A percentile compares a stretch with the other conserved stretches of the same genome.
These are phyloP conservation scores for Conringia planisiliqua DNA, from an alignment of 345 rosid genomes.

Conservation along the genomic window DNA sequence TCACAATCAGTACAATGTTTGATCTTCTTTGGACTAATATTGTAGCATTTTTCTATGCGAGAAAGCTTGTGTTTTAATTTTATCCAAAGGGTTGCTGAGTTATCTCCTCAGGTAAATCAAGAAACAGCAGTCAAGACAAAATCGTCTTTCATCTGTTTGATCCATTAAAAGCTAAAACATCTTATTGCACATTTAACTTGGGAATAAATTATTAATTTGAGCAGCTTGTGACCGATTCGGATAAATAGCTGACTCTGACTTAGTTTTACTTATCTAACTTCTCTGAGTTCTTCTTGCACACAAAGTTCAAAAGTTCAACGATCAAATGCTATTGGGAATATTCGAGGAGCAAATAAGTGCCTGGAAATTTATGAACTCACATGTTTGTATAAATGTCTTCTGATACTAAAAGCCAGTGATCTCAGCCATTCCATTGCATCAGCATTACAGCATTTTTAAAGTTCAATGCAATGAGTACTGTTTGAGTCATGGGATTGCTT, in stretches of 20 bases:
- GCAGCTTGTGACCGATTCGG: background rate
- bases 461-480: constrained; percentile 15
- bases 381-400: background rate
- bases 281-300: background rate
- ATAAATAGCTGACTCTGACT: background rate
- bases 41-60: background rate
- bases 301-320: background rate
- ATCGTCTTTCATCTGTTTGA: background rate
- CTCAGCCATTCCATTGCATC: background rate
- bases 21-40: background rate
- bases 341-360: background rate
- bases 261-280: background rate
- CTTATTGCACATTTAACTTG: background rate
- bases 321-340: background rate
- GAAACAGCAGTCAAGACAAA: background rate
- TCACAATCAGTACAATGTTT: background rate
- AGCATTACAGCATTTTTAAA: background rate
- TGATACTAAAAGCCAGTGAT: constrained; percentile 6
- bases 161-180: background rate
- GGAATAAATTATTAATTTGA: background rate
- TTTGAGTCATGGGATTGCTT: constrained; percentile 16
- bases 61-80: background rate
- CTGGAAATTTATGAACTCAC: background rate
- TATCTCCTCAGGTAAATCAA: background rate
- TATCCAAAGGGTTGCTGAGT: background rate